These are phyloP conservation scores for Ophiostoma sp. DNA, from an alignment of 2,329 filamentous ascomycete genomes.

Conservation along the genomic window DNA sequence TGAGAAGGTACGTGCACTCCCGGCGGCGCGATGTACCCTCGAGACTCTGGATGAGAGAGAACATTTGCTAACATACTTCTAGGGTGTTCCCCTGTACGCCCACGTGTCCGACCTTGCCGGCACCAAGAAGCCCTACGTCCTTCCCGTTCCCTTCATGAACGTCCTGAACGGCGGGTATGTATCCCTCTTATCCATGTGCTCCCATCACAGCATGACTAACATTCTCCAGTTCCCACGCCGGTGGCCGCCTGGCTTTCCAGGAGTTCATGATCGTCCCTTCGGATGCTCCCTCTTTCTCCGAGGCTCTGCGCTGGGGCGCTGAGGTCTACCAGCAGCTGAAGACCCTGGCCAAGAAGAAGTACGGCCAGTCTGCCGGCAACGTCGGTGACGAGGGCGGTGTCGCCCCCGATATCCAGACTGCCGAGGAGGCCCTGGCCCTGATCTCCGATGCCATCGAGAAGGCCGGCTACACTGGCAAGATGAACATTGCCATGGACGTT, in stretches of 20 bases:
- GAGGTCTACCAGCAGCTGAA: conserved; percentile 99
- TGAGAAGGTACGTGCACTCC: conserved; percentile 52
- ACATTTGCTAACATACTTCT: not conserved
- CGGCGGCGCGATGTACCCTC: no score
- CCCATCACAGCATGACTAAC: not conserved
- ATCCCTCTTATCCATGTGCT: not conserved
- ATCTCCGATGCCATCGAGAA: conserved; percentile 92
- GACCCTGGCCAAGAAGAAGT: conserved; percentile 96
- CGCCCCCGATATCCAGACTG: conserved; percentile 94
- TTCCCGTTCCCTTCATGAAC: conserved; percentile 90
- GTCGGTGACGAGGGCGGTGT: conserved; percentile 99
- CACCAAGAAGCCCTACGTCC: conserved; percentile 86
- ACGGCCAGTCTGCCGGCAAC: conserved; percentile 97
- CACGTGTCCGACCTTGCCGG: conserved; percentile 83
- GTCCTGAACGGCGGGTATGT: conserved; percentile 70
- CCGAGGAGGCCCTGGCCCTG: conserved; percentile 93
- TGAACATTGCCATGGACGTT: conserved; percentile 99
- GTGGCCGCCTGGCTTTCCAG: conserved; percentile 91
- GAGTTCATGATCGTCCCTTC: conserved; percentile 93
- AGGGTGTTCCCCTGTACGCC: conserved; percentile 73
- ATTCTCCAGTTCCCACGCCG: conserved; percentile 72
- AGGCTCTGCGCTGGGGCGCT: conserved; percentile 91
- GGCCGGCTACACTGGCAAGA: conserved; percentile 90
- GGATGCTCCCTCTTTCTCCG: conserved; percentile 82
- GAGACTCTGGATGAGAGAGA: conserved; percentile 32